A percentile compares a stretch with the other conserved stretches of the same genome.
Conservation (phyloP, 768 basidiomycete species). For the Boletus sp. region DNA sequence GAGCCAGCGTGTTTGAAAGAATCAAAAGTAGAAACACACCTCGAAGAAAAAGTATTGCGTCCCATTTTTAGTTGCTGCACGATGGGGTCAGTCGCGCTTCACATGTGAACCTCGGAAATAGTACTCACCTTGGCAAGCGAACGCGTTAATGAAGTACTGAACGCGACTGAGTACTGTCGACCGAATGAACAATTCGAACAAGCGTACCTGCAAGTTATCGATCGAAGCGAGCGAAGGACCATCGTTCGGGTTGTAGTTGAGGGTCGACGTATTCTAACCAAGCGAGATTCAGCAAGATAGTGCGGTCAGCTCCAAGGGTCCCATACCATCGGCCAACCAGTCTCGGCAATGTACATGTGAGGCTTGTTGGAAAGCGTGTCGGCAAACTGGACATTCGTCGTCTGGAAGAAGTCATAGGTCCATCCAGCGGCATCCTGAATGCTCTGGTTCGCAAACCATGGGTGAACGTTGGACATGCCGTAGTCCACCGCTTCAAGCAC, state of each 20-base stretch:
- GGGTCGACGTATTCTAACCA: constrained; percentile 55
- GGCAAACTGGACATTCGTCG: constrained; percentile 61
- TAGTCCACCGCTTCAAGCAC: constrained; percentile 67
- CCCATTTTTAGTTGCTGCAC: constrained; percentile 66
- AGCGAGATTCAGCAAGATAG: background rate
- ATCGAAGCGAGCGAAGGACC: constrained; percentile 66
- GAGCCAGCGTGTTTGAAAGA: constrained; percentile 1
- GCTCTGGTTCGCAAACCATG: constrained; percentile 87
- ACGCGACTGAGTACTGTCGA: constrained; percentile 7
- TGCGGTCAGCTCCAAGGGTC: background rate
- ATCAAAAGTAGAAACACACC: constrained; percentile 32
- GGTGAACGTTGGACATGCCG: constrained; percentile 88
- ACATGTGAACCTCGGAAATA: background rate
- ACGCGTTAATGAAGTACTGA: constrained; percentile 80
- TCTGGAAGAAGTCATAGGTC: constrained; percentile 78
- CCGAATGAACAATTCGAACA: background rate
- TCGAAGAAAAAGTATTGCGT: constrained; percentile 91
- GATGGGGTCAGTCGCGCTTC: constrained; percentile 5
- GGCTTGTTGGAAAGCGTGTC: constrained; percentile 64
- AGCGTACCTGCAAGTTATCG: constrained; percentile 54
- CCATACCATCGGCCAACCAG: constrained; percentile 78
- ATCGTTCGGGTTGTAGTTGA: constrained; percentile 53
- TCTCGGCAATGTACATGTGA: constrained; percentile 90
- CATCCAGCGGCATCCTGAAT: constrained; percentile 70
- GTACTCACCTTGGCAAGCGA: constrained; percentile 57